These are phyloP conservation scores for Daldinia vernicosa DNA, from an alignment of 495 filamentous ascomycete genomes.

Conservation along the genomic window DNA sequence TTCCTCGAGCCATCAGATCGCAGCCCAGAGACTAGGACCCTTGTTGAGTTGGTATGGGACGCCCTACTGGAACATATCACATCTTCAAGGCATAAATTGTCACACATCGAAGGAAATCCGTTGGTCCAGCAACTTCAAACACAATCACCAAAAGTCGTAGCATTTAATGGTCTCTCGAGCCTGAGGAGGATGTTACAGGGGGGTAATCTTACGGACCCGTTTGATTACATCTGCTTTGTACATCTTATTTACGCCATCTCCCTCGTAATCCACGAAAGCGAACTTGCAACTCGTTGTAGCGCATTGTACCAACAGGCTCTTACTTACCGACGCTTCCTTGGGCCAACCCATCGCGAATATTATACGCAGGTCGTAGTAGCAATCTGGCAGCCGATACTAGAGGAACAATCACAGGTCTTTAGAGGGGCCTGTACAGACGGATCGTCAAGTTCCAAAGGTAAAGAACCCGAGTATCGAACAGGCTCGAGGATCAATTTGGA, in stretches of 20 bases:
- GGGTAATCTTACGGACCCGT: constrained; percentile 43
- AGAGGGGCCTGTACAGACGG: constrained; percentile 13
- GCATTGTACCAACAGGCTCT: constrained; percentile 54
- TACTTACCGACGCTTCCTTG: constrained; percentile 46
- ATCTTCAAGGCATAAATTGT: constrained; percentile 50
- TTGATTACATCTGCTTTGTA: constrained; percentile 54
- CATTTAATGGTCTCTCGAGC: constrained; percentile 49
- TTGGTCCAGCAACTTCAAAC: constrained; percentile 49
- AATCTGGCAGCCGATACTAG: constrained; percentile 53
- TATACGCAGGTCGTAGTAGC: constrained; percentile 49
- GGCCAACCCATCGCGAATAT: constrained; percentile 34
- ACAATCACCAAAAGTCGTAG: constrained; percentile 51
- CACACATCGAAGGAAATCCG: constrained; percentile 48
- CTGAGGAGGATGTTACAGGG: constrained; percentile 48
- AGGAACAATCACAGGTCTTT: constrained; percentile 20
- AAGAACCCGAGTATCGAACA: constrained; percentile 44
- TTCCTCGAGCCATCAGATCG: constrained; percentile 30
- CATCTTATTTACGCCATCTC: constrained; percentile 58
- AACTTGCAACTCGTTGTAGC: constrained; percentile 35
- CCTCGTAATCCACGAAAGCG: constrained; percentile 51
- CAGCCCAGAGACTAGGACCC: constrained; percentile 49
- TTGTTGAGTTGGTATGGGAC: constrained; percentile 54
- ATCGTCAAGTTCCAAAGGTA: constrained; percentile 51
- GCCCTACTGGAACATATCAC: constrained; percentile 54
- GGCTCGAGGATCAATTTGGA: constrained; percentile 7